A percentile compares a stretch with the other conserved stretches of the same genome.
phyloP scores from a whole-genome alignment of 2,329 filamentous ascomycete genomes.

The Pseudogymnoascus sp. region DNA sequence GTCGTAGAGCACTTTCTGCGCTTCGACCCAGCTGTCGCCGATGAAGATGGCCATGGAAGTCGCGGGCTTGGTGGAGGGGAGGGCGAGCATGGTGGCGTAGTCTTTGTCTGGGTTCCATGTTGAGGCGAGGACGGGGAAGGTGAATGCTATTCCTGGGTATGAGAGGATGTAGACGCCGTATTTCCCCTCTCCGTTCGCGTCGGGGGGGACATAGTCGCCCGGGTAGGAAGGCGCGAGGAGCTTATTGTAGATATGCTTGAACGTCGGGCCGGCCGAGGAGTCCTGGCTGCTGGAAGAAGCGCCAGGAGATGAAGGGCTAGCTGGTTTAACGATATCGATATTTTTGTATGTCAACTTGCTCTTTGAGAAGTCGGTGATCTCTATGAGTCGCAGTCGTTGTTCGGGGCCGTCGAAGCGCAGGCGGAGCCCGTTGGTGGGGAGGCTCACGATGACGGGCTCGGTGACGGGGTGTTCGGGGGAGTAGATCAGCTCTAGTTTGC shows the following conservation, averaged over 20 bases:
- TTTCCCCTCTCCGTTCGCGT: constrained; percentile 40
- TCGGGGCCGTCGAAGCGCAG: constrained; percentile 90
- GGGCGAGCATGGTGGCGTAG: constrained; percentile 78
- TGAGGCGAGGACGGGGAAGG: constrained; percentile 68
- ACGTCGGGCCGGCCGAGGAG: constrained; percentile 57
- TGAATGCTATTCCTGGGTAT: constrained; percentile 90
- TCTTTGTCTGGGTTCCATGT: constrained; percentile 71
- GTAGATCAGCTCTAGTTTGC: constrained; percentile 74
- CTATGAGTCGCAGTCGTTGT: constrained; percentile 82
- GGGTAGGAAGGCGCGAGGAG: constrained; percentile 91
- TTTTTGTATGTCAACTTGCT: constrained; percentile 75
- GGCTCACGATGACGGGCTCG: constrained; percentile 64
- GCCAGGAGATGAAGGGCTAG: constrained; percentile 28
- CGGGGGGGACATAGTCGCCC: constrained; percentile 76
- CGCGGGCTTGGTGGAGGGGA: constrained; percentile 66
- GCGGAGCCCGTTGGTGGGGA: constrained; percentile 80
- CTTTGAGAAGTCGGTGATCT: constrained; percentile 84
- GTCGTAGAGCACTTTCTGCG: constrained; percentile 68
- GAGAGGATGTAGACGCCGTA: constrained; percentile 81
- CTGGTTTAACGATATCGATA: constrained; percentile 66
- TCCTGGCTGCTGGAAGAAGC: constrained; percentile 23
- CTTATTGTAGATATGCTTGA: constrained; percentile 84
- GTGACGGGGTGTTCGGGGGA: constrained; percentile 66
- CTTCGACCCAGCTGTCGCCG: constrained; percentile 84
- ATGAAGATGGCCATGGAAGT: constrained; percentile 85